Evolutionary conservation across 495 filamentous ascomycete species (phyloP), one percentile per base, ranked within the genome.

Genomic region (Aspergillus sclerotioniger): DNA sequence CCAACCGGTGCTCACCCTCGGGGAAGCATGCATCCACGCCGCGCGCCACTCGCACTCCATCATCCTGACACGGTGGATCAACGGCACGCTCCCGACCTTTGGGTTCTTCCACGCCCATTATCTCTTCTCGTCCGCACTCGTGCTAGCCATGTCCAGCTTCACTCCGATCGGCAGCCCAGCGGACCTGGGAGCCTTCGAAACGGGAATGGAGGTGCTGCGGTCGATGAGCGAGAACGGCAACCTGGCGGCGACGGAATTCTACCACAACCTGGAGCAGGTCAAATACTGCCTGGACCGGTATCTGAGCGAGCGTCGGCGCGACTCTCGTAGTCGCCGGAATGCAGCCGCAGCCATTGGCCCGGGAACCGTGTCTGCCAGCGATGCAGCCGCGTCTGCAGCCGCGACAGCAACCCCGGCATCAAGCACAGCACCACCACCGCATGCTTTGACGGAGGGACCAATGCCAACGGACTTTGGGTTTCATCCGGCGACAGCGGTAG

Each of bases 21-120:
- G 71, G 37, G 76, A 79, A 55, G 75, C 76, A 9, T 79, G 76
- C 54, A 76, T 77, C 44, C 73, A 77, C 43, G 74, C 75, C 8
- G 73, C 76, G 6, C 66, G 74, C 6, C 75, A 78, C 48, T 76
- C 76, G 0, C 68, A 75, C 54, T 69, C 72, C 8, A 66, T 78
- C 60, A 76, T 78, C 53, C 69, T 76, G 1, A 75, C 70, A 8
- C 67, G 73, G 20, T 79, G 74, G 74, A 73, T 78, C 45, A 73
- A 74, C 56, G 76, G 74, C 25, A 70, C 76, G 8, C 71, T 78
- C 49, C 70, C 75, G 0, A 71, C 70, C 7, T 79, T 77, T 55
- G 76, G 74, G 17, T 79, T 75, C 62, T 78, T 78, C 61, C 71
- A 76, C 59, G 70, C 75, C 0, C 74, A 77, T 54, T 79, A 78